A percentile compares a stretch with the other conserved stretches of the same genome.
phyloP scores from a whole-genome alignment of 2,329 filamentous ascomycete species.

The Nemania serpens region DNA sequence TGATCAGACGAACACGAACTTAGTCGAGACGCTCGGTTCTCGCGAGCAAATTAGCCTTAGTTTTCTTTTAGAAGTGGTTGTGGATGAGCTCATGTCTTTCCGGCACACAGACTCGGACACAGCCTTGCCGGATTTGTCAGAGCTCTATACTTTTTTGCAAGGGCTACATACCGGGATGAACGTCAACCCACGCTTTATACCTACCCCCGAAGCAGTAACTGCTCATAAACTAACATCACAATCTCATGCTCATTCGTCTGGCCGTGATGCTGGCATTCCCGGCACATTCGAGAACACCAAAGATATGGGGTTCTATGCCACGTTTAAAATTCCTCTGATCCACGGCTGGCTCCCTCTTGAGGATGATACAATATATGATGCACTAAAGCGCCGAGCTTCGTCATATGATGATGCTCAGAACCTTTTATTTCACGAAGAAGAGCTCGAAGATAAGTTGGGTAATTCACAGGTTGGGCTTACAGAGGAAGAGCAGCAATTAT shows the following conservation, averaged over 20 bases:
- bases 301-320: slow-evolving; percentile 90
- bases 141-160: slow-evolving; percentile 85
- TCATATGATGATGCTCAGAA: slow-evolving; percentile 94
- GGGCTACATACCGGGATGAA: slow-evolving; percentile 97
- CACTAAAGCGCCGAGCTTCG: slow-evolving; percentile 74
- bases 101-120: slow-evolving; percentile 65
- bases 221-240: slow-evolving; percentile 58
- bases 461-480: slow-evolving; percentile 62
- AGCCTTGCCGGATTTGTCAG: slow-evolving; percentile 80
- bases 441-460: slow-evolving; percentile 78
- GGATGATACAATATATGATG: slow-evolving; percentile 67
- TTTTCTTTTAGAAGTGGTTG: slow-evolving; percentile 83
- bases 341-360: slow-evolving; percentile 88
- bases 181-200: slow-evolving; percentile 87
- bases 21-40: slow-evolving; percentile 76
- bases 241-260: slow-evolving; percentile 56
- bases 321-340: slow-evolving; percentile 85
- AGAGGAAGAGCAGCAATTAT: slow-evolving; percentile 74
- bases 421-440: slow-evolving; percentile 85
- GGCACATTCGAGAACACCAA: slow-evolving; percentile 85
- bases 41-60: slow-evolving; percentile 88
- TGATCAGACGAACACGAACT: slow-evolving; percentile 64
- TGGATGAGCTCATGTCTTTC: slow-evolving; percentile 89
- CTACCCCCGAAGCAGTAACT: slow-evolving; percentile 53
- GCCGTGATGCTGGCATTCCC: slow-evolving; percentile 54